phyloP scores from a whole-genome alignment of 108 stramenopile species.

The Cyclotella kingstonii region DNA sequence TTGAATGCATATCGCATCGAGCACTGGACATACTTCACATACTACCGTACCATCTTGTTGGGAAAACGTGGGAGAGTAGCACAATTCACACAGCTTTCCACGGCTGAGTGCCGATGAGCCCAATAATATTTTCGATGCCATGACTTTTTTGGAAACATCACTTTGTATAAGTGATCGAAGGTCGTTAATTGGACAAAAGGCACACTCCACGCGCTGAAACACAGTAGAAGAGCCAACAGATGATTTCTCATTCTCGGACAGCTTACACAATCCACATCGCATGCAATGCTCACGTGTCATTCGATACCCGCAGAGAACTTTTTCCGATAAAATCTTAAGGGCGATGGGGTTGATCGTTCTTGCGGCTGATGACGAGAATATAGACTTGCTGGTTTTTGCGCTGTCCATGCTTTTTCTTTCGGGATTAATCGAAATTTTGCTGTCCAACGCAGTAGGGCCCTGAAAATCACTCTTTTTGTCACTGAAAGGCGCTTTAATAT shows the following conservation, averaged over 20 bases:
- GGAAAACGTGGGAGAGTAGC: constrained; percentile 20
- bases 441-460: not conserved
- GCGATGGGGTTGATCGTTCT: constrained; percentile 12
- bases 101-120: constrained; percentile 6
- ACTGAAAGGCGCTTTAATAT: too few relatives aligned
- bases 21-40: constrained; percentile 27
- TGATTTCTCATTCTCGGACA: not conserved
- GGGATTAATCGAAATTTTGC: not conserved
- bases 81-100: constrained; percentile 14
- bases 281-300: constrained; percentile 27
- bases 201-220: constrained; percentile 14
- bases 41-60: constrained; percentile 6
- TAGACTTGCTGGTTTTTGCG: not conserved
- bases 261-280: constrained; percentile 8
- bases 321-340: constrained; percentile 24
- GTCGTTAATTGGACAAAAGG: constrained; percentile 32
- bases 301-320: constrained; percentile 18
- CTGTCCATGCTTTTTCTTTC: not conserved
- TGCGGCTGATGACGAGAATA: not conserved
- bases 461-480: too few relatives aligned
- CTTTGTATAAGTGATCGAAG: constrained; percentile 11
- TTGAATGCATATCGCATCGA: constrained; percentile 28
- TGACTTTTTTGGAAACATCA: constrained; percentile 14
- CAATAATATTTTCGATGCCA: constrained; percentile 6
- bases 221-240: not conserved